A percentile compares a stretch with the other conserved stretches of the same genome.
These are phyloP conservation scores for Curvularia hawaiiensis DNA, from an alignment of 2,329 filamentous ascomycete species.

Conservation along the genomic window DNA sequence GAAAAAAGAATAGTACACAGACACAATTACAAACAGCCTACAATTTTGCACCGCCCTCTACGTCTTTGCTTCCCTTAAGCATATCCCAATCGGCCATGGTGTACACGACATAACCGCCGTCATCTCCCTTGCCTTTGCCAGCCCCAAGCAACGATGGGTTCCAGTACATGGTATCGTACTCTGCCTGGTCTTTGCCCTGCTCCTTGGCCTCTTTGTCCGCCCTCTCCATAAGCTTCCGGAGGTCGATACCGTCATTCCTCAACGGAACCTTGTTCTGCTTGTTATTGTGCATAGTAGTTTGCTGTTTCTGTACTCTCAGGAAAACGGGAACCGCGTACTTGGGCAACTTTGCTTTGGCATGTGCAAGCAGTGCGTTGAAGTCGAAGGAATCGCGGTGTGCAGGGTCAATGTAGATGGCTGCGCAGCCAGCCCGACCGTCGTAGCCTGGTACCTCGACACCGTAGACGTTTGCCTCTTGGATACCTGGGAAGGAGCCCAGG, in stretches of 20 bases:
- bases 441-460: slow-evolving; percentile 54
- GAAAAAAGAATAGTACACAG: background rate
- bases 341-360: slow-evolving; percentile 65
- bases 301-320: slow-evolving; percentile 64
- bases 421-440: slow-evolving; percentile 60
- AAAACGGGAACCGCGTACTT: slow-evolving; percentile 79
- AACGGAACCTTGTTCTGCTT: slow-evolving; percentile 80
- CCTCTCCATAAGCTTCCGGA: slow-evolving; percentile 52
- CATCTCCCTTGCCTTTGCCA: slow-evolving; percentile 43
- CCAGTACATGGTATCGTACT: slow-evolving; percentile 58
- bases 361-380: slow-evolving; percentile 63
- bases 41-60: slow-evolving; percentile 23
- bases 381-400: slow-evolving; percentile 51
- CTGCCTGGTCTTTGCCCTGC: slow-evolving; percentile 37
- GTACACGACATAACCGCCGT: slow-evolving; percentile 63
- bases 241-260: slow-evolving; percentile 69
- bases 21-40: slow-evolving; percentile 3
- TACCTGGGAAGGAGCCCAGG: slow-evolving; percentile 51
- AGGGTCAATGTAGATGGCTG: slow-evolving; percentile 63
- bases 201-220: slow-evolving; percentile 45
- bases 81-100: slow-evolving; percentile 62
- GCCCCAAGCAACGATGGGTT: slow-evolving; percentile 44
- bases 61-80: slow-evolving; percentile 47
- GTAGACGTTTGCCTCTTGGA: slow-evolving; percentile 56
- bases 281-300: slow-evolving; percentile 72